Evolutionary conservation across 768 basidiomycete species (phyloP), one percentile per base, ranked within the genome.

Genomic region (Gloeostereum incarnatum): DNA sequence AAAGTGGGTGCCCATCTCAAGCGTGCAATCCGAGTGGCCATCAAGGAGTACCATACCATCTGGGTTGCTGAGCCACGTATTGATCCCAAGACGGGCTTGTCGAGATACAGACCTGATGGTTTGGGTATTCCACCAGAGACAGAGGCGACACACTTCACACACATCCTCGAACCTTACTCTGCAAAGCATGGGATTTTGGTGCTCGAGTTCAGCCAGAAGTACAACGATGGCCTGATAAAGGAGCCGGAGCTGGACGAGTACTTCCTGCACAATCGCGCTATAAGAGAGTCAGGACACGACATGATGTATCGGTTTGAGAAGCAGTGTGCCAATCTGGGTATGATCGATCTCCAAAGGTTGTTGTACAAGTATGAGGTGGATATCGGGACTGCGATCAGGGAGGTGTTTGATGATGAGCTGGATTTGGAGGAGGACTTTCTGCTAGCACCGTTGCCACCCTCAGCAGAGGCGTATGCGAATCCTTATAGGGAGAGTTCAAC

Each of bases 311-410:
- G 94, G 9, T 90, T 99, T 56, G 94, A 99, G 68, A 92, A 92
- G 65, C 83, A 89, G 13, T 97, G 92, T 52, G 94, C 91, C 14
- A 94, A 97, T 62, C 77, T 99, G 27, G 94, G 82, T 4, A 99
- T 94, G 6, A 86, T 98, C 55, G 94, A 99, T 56, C 65, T 99
- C 47, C 93, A 97, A 64, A 78, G 91, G 34, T 68, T 99, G 53
- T 66, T 99, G 33, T 99, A 93, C 77, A 99, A 99, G 70, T 98
- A 97, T 50, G 94, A 99, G 59, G 75, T 91, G 43, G 94, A 99
- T 54, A 98, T 99, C 44, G 94, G 89, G n/a, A 93, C 90, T 6
- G 91, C 92, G 17, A 96, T 99, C 53, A 77, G 82, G 41, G 90
- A 96, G 56, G 81, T 96, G 43, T 98, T 97, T 50, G 87, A 86